phyloP scores from a whole-genome alignment of 768 basidiomycete species.

The Pseudohyphozyma bogoriensis region DNA sequence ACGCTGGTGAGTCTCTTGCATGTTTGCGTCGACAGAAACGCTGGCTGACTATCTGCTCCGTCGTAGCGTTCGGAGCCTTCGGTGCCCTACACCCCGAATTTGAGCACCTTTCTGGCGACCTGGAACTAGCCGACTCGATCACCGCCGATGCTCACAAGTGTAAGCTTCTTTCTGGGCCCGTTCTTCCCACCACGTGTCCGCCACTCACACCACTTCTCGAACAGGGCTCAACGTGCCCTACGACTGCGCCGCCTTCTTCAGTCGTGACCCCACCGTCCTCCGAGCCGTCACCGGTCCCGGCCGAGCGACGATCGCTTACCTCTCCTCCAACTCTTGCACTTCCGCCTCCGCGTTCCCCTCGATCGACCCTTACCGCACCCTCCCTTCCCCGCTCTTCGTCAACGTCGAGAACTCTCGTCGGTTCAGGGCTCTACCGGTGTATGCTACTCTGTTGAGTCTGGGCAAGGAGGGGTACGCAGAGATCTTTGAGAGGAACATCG shows the following conservation, averaged over 20 bases:
- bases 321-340: slow-evolving; percentile 22
- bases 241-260: slow-evolving; percentile 42
- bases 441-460: slow-evolving; percentile 39
- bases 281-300: slow-evolving; percentile 38
- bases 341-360: slow-evolving; percentile 5
- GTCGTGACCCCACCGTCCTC: slow-evolving; percentile 30
- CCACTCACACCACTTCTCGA: slow-evolving; percentile 11
- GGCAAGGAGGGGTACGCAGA: slow-evolving; percentile 41
- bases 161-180: background rate
- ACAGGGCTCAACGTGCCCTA: slow-evolving; percentile 44
- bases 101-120: slow-evolving; percentile 33
- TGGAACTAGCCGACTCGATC: slow-evolving; percentile 41
- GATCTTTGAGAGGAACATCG: slow-evolving; percentile 39
- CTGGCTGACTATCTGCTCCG: background rate
- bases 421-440: slow-evolving; percentile 42
- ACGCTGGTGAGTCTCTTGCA: slow-evolving; percentile 37
- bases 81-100: slow-evolving; percentile 39
- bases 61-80: slow-evolving; percentile 43
- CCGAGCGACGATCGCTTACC: slow-evolving; percentile 38
- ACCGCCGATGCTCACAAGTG: slow-evolving; percentile 39
- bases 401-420: slow-evolving; percentile 43
- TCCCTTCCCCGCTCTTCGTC: slow-evolving; percentile 40
- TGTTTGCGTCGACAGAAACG: background rate
- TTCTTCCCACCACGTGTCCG: background rate
- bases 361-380: slow-evolving; percentile 16